phyloP scores from a whole-genome alignment of 2,329 filamentous ascomycete species.

The Sarocladium strictum region DNA sequence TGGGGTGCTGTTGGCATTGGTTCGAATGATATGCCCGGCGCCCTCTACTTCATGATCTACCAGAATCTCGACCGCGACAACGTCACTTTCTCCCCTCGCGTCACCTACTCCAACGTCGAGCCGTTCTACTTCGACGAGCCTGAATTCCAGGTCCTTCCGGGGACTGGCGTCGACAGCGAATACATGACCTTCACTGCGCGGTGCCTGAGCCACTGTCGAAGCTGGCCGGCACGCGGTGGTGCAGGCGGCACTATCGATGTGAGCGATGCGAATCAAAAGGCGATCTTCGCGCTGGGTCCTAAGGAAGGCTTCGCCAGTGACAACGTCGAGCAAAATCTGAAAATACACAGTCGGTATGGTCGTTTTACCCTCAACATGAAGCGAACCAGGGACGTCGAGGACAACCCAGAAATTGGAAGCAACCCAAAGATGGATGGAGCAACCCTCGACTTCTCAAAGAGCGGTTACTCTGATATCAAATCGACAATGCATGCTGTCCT shows the following conservation, averaged over 20 bases:
- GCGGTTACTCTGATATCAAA: slow-evolving; percentile 15
- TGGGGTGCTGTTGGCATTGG: slow-evolving; percentile 54
- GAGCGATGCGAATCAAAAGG: slow-evolving; percentile 37
- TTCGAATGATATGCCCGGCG: slow-evolving; percentile 41
- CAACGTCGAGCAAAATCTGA: slow-evolving; percentile 35
- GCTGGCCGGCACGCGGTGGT: slow-evolving; percentile 32
- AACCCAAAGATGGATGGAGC: slow-evolving; percentile 26
- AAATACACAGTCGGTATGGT: slow-evolving; percentile 48
- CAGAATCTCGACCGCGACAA: slow-evolving; percentile 37
- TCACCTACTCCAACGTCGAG: slow-evolving; percentile 44
- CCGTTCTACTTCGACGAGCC: slow-evolving; percentile 41
- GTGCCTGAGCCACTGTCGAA: slow-evolving; percentile 45
- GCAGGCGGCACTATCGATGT: slow-evolving; percentile 42
- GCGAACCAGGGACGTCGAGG: slow-evolving; percentile 39
- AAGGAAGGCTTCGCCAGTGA: slow-evolving; percentile 36
- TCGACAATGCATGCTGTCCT: slow-evolving; percentile 39
- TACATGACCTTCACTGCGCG: slow-evolving; percentile 43
- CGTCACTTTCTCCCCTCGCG: slow-evolving; percentile 51
- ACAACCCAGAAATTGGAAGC: slow-evolving; percentile 33
- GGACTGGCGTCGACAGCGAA: slow-evolving; percentile 41
- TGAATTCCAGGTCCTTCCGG: slow-evolving; percentile 35
- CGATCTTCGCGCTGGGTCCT: slow-evolving; percentile 52
- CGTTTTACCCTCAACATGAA: slow-evolving; percentile 50
- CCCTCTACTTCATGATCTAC: slow-evolving; percentile 52
- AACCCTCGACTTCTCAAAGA: neutral